Conservation (phyloP, 208 protist species). For the Tritrichomonas foetus region DNA sequence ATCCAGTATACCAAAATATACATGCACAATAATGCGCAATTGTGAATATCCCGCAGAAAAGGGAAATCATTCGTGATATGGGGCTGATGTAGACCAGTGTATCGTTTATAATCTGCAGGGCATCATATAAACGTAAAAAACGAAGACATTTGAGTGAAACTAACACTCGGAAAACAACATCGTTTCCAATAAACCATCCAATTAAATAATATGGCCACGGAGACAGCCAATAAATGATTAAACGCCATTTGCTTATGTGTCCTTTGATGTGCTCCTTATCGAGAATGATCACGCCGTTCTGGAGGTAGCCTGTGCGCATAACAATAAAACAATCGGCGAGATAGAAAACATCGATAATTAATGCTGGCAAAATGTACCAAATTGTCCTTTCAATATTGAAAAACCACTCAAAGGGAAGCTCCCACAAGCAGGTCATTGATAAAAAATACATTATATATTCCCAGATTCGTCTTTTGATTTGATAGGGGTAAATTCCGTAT, state of each 20-base stretch:
- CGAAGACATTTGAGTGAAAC: not conserved
- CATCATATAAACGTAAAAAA: not conserved
- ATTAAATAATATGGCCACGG: slow-evolving; percentile 22
- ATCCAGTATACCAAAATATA: not conserved
- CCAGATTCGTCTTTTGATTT: not conserved
- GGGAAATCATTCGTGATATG: not conserved
- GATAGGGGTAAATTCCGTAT: not conserved
- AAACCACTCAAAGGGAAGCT: not conserved
- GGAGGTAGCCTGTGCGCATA: not conserved
- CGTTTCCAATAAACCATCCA: not conserved
- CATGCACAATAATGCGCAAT: not conserved
- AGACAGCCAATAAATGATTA: not conserved
- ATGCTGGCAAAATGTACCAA: not conserved
- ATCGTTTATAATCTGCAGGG: not conserved
- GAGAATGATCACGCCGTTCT: not conserved
- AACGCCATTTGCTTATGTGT: not conserved
- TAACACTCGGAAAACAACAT: not conserved
- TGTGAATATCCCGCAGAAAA: not conserved
- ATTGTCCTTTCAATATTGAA: not conserved
- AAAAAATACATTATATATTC: slow-evolving; percentile 36
- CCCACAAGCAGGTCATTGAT: not conserved
- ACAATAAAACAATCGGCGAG: not conserved
- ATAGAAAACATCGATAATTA: not conserved
- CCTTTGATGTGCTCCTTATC: not conserved
- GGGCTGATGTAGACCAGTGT: not conserved